These are phyloP conservation scores for Ceratobasidium papillatum DNA, from an alignment of 1,284 basidiomycete species.

Conservation along the genomic window DNA sequence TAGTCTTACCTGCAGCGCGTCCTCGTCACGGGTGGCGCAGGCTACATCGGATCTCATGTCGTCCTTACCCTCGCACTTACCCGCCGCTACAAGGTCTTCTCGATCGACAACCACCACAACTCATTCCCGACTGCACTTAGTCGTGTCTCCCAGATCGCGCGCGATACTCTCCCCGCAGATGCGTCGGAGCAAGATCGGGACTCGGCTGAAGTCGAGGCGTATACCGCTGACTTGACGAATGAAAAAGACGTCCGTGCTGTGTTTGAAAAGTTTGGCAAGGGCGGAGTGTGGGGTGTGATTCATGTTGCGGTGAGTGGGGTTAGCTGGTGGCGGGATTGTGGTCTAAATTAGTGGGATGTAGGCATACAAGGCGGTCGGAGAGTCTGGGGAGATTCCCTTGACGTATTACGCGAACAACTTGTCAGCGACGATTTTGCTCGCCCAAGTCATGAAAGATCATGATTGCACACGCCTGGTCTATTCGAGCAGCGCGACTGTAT, in stretches of 20 bases:
- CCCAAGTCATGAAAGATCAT: conserved; percentile 87
- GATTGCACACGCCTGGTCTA: conserved; percentile 90
- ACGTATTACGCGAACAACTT: conserved; percentile 95
- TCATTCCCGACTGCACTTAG: conserved; percentile 78
- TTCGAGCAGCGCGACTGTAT: conserved; percentile 99
- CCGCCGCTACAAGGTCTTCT: conserved; percentile 87
- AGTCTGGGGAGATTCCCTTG: conserved; percentile 94
- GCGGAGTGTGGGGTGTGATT: conserved; percentile 97
- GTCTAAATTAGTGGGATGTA: conserved; percentile 49
- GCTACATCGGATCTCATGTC: conserved; percentile 93
- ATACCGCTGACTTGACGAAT: conserved; percentile 78
- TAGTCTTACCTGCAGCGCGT: conserved; percentile 62
- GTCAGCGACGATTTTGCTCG: conserved; percentile 79
- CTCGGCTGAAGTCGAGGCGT: conserved; percentile 74
- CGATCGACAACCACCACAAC: conserved; percentile 95
- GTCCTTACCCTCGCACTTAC: conserved; percentile 87
- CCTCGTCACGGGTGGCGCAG: conserved; percentile 82
- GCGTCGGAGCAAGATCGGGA: conserved; percentile 71
- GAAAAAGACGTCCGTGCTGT: conserved; percentile 74
- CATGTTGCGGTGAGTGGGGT: conserved; percentile 82
- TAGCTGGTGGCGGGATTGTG: not conserved
- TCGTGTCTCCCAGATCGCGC: conserved; percentile 81
- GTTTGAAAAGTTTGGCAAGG: conserved; percentile 85
- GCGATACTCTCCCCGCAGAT: conserved; percentile 68
- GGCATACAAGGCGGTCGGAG: conserved; percentile 98